Evolutionary conservation across 768 basidiomycete species (phyloP), one percentile per base, ranked within the genome.

Genomic region (Sarcodon sp.): DNA sequence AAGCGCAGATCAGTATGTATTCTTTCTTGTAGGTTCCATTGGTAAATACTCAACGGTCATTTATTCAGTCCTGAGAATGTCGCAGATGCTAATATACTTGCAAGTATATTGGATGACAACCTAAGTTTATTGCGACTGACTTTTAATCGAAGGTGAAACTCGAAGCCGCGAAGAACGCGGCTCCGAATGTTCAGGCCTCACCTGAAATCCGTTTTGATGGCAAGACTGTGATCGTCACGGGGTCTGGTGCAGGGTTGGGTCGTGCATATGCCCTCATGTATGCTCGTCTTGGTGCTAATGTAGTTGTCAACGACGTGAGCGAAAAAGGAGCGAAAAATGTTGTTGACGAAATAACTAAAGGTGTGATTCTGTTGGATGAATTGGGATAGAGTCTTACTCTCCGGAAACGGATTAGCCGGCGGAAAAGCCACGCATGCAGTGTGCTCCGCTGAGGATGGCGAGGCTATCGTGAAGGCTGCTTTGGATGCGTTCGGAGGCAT

Each of bases 271-370:
- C 96, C 0, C 72, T 84, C 38, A 87, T 97, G 87, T 98, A 85
- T 59, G 87, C 76, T 21, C 80, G 76, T 47, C 79, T 93, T 7
- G 94, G 96, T n/a, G 94, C 91, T 8, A 96, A 96, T 56, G 87
- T 99, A 33, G 87, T 98, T 41, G 79, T 98, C 38, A 99, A 98
- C 61, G 96, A 99, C 58, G 83, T 97, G 43, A 90, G 74, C 61
- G 84, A 83, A 59, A 87, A 91, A 55, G 83, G 76, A 1, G 92
- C 92, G 6, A 77, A 78, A 16, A 67, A 74, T 7, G 92, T 98
- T 2, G 90, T 89, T 13, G 76, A 83, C n/a, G 92, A 97, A 60
- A 77, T 98, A 50, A 72, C 76, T 51, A 76, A 80, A 62, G 79
- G 91, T 87, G 45, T 38, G 71, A 59, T 21, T 46, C 36, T 11